phyloP scores from a whole-genome alignment of 116 monocot genomes.

The Iris pallida region DNA sequence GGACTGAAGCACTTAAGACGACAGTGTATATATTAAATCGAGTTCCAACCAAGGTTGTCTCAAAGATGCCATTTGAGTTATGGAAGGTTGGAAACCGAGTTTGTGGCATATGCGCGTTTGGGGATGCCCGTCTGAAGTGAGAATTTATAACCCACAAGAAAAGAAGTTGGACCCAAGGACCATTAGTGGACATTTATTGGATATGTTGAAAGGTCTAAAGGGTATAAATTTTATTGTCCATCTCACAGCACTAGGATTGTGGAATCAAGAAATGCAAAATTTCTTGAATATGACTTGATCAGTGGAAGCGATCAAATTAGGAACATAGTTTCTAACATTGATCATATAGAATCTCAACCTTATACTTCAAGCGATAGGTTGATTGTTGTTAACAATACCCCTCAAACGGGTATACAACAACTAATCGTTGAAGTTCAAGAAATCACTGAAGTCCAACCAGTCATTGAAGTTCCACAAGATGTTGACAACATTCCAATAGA shows the following conservation, averaged over 20 bases:
- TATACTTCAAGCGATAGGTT: no score
- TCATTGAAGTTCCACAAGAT: no score
- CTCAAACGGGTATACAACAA: no score
- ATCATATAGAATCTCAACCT: no score
- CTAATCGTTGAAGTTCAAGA: no score
- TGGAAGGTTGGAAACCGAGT: background rate
- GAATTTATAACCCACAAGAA: conserved; percentile 1
- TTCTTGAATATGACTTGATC: no score
- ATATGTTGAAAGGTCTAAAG: background rate
- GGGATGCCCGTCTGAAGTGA: background rate
- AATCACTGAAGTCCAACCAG: no score
- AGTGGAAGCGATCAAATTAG: no score
- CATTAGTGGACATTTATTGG: background rate
- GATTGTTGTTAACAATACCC: no score
- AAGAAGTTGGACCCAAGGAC: background rate
- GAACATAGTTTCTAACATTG: no score
- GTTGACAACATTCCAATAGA: no score
- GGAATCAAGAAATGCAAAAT: background rate
- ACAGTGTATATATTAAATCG: no score
- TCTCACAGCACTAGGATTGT: background rate
- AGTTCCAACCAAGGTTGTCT: background rate
- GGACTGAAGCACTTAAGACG: background rate
- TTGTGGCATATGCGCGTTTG: background rate
- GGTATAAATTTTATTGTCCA: background rate
- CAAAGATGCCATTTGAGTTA: background rate